Percentiles rank a stretch among this genome's conserved stretches.
Conservation (phyloP, 306 rosid species). For the Albizia julibrissin region DNA sequence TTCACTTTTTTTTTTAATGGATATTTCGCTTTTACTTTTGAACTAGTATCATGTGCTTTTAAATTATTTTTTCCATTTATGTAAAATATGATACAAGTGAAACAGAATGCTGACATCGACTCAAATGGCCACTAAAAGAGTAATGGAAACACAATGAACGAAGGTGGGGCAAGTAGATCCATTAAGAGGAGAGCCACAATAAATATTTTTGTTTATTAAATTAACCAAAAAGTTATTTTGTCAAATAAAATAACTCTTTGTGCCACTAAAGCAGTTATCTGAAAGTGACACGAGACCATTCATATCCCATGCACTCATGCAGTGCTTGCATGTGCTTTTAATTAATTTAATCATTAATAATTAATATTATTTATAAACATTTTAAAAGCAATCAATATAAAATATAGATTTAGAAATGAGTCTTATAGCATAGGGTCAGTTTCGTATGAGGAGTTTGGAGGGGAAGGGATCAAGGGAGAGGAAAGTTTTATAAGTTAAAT, state of each 20-base stretch:
- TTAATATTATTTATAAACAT: no score
- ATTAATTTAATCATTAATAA: neutral
- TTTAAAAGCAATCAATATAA: neutral
- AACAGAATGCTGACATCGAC: neutral
- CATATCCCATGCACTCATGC: neutral
- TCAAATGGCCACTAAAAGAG: neutral
- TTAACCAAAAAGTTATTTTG: neutral
- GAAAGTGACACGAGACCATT: neutral
- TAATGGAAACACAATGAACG: neutral
- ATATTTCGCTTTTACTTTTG: neutral
- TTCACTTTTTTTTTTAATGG: no score
- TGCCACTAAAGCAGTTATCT: neutral
- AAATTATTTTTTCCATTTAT: neutral
- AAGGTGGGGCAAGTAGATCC: neutral
- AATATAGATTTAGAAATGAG: no score
- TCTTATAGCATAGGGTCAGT: no score
- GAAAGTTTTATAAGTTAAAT: no score
- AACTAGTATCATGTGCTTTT: neutral
- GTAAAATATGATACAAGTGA: neutral
- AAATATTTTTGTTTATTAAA: neutral
- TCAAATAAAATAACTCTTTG: neutral
- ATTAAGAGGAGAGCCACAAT: neutral
- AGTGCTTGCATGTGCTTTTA: neutral
- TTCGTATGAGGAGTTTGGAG: no score
- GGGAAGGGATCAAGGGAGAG: no score